A percentile compares a stretch with the other conserved stretches of the same genome.
phyloP scores from a whole-genome alignment of 306 rosid genomes.

The Crataegus laevigata region DNA sequence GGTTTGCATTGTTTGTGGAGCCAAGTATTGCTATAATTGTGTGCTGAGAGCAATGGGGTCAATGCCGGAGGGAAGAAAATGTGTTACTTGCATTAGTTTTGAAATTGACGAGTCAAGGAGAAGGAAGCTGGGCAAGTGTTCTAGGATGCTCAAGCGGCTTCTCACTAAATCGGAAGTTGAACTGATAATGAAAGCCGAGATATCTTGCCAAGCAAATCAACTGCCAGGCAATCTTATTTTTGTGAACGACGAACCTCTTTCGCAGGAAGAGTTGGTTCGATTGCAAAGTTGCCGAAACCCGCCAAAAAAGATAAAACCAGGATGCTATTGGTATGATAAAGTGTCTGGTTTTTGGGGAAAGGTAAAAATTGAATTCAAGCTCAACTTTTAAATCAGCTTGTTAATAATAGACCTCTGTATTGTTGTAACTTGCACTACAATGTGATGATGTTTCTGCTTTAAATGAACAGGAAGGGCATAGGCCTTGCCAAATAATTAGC shows the following conservation, averaged over 20 bases:
- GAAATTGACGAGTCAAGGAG: conserved; percentile 52
- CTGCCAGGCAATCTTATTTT: conserved; percentile 35
- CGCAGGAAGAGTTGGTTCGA: conserved; percentile 31
- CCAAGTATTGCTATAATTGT: conserved; percentile 60
- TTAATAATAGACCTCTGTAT: neutral
- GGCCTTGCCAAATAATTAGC: conserved; percentile 63
- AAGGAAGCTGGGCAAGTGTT: conserved; percentile 41
- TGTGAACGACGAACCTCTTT: conserved; percentile 47
- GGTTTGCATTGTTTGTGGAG: conserved; percentile 65
- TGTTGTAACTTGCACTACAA: conserved; percentile 4
- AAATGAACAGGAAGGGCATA: conserved; percentile 48
- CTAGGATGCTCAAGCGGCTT: conserved; percentile 49
- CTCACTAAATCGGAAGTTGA: conserved; percentile 34
- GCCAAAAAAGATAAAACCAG: conserved; percentile 62
- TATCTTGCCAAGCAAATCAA: conserved; percentile 45
- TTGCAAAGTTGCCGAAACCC: conserved; percentile 44
- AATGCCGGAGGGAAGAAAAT: conserved; percentile 85
- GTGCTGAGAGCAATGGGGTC: conserved; percentile 73
- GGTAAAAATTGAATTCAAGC: conserved; percentile 35
- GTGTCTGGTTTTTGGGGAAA: conserved; percentile 81
- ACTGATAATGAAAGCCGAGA: conserved; percentile 37
- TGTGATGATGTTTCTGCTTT: conserved; percentile 14
- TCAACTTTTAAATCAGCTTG: neutral
- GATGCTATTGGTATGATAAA: conserved; percentile 75
- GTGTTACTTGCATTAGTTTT: conserved; percentile 51